phyloP scores from a whole-genome alignment of 148 eudicot species.

The Beta vulgaris region DNA sequence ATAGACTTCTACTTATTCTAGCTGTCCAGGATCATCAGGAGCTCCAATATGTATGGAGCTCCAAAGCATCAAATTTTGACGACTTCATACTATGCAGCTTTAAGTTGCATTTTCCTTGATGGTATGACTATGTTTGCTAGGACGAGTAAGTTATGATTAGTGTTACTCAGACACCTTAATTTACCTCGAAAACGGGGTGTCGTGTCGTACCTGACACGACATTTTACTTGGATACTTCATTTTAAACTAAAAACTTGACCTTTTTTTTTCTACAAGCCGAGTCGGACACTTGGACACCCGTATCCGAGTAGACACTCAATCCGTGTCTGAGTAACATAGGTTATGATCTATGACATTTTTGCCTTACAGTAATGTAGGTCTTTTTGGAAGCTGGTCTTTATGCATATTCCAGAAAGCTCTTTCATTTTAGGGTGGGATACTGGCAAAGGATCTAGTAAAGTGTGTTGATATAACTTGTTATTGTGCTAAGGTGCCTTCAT shows the following conservation, averaged over 20 bases:
- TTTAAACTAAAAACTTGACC: no score
- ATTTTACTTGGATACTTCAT: no score
- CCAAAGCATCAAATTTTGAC: background rate
- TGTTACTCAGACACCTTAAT: no score
- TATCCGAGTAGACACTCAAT: no score
- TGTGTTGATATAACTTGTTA: background rate
- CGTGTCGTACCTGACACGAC: no score
- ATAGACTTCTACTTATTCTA: background rate
- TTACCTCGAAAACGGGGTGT: no score
- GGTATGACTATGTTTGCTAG: background rate
- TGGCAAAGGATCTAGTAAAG: background rate
- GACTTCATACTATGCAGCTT: background rate
- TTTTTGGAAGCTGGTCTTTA: background rate
- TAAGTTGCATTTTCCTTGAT: background rate
- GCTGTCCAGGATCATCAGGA: background rate
- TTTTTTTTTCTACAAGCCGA: no score
- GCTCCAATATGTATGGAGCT: background rate
- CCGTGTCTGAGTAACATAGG: no score
- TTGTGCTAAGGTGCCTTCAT: background rate
- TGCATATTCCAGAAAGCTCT: background rate
- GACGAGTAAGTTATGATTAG: no score
- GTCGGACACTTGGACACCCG: no score
- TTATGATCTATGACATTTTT: background rate
- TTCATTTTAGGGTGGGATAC: background rate
- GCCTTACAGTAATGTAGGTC: background rate